Evolutionary conservation across 108 stramenopile genomes (phyloP).

Genomic region (Epipyxis sp.): DNA sequence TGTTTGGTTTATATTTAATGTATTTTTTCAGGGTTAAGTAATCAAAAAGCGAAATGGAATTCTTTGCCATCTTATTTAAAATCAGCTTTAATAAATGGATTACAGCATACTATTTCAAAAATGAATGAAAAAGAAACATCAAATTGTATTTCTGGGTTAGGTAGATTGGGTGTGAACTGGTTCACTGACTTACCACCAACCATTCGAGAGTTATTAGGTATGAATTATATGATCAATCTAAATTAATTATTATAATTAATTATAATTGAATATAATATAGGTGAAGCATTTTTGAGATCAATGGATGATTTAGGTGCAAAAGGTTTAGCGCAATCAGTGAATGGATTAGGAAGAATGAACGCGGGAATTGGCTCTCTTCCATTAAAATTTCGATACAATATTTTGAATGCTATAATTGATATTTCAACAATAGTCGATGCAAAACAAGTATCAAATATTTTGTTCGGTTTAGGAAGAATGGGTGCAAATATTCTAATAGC

Average conservation of each 20-base stretch:
- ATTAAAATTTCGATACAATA: not conserved
- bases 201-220: not conserved
- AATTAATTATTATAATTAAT: too few relatives aligned
- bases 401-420: not conserved
- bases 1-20: not conserved
- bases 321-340: not conserved
- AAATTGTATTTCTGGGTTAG: not conserved
- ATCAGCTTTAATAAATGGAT: not conserved
- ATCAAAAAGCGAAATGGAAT: not conserved
- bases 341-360: not conserved
- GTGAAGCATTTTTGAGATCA: not conserved
- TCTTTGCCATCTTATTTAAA: not conserved
- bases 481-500: not conserved
- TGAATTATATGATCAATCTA: too few relatives aligned
- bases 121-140: not conserved
- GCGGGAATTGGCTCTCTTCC: not conserved
- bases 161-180: not conserved
- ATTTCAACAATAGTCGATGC: not conserved
- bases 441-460: not conserved
- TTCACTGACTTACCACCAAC: not conserved
- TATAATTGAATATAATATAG: too few relatives aligned
- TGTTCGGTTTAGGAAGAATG: not conserved
- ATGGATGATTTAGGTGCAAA: not conserved
- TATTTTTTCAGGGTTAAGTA: not conserved
- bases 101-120: not conserved